These are phyloP conservation scores for Dendrobium huoshanense DNA, from an alignment of 106 monocot species.

Conservation along the genomic window DNA sequence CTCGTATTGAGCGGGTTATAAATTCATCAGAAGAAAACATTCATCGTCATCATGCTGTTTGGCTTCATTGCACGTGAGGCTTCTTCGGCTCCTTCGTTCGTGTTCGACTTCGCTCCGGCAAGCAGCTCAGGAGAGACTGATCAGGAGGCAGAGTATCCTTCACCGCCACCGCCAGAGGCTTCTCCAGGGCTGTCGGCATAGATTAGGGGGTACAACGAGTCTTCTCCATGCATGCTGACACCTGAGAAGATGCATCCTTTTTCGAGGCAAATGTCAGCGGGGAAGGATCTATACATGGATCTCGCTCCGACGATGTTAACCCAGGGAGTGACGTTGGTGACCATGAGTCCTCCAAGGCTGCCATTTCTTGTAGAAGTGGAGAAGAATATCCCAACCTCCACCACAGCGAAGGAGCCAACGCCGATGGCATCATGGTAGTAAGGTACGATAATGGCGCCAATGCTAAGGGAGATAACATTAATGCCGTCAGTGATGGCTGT, in stretches of 20 bases:
- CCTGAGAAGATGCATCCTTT: slow-evolving; percentile 48
- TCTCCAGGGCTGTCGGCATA: slow-evolving; percentile 36
- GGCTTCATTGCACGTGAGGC: too few relatives aligned
- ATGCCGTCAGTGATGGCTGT: slow-evolving; percentile 67
- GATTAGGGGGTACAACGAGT: slow-evolving; percentile 40
- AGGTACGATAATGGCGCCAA: slow-evolving; percentile 78
- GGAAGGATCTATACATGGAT: slow-evolving; percentile 84
- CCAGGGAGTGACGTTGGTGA: slow-evolving; percentile 91
- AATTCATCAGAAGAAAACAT: too few relatives aligned
- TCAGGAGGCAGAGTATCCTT: slow-evolving; percentile 58
- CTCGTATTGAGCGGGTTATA: too few relatives aligned
- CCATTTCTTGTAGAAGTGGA: slow-evolving; percentile 87
- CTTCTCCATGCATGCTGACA: slow-evolving; percentile 55
- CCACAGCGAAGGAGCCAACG: slow-evolving; percentile 65
- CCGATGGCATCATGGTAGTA: slow-evolving; percentile 88
- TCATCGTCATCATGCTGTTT: too few relatives aligned
- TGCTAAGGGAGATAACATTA: slow-evolving; percentile 68
- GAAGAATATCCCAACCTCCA: slow-evolving; percentile 68
- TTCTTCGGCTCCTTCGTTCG: too few relatives aligned
- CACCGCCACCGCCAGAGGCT: slow-evolving; percentile 24
- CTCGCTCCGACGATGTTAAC: slow-evolving; percentile 87
- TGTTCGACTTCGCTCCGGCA: too few relatives aligned
- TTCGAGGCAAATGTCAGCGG: slow-evolving; percentile 62
- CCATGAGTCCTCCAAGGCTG: slow-evolving; percentile 68
- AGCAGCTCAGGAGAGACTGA: too few relatives aligned